phyloP scores from a whole-genome alignment of 495 filamentous ascomycete species.

The Niebla homalea region DNA sequence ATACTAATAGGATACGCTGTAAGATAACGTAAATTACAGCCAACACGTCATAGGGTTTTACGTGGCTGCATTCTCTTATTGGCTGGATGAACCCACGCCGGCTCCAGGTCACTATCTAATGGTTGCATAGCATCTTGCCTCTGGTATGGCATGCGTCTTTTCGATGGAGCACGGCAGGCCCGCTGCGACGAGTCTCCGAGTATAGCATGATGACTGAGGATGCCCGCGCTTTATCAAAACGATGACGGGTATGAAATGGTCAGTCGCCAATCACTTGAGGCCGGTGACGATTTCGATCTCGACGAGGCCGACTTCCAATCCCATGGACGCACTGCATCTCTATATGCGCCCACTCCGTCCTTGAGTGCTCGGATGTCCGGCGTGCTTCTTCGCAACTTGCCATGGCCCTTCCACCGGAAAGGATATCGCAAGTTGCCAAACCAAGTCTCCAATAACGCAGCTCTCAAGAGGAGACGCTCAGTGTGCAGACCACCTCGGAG shows the following conservation, averaged over 20 bases:
- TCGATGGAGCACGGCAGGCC: too few relatives aligned
- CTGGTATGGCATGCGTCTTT: too few relatives aligned
- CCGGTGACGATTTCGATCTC: slow-evolving; percentile 32
- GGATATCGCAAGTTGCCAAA: not conserved
- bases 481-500: slow-evolving; percentile 28
- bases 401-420: not conserved
- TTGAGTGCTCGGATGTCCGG: not conserved
- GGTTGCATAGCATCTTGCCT: too few relatives aligned
- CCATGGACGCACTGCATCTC: slow-evolving; percentile 23
- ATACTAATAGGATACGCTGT: too few relatives aligned
- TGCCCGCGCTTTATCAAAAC: slow-evolving; percentile 31
- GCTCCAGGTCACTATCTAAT: too few relatives aligned
- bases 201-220: slow-evolving; percentile 13
- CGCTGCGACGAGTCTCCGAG: too few relatives aligned
- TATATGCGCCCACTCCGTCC: slow-evolving; percentile 1
- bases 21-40: too few relatives aligned
- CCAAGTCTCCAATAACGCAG: not conserved
- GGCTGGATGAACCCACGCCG: too few relatives aligned
- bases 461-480: not conserved
- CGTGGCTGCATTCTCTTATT: too few relatives aligned
- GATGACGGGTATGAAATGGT: slow-evolving; percentile 36
- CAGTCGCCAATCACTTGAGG: slow-evolving; percentile 32
- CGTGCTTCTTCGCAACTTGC: not conserved
- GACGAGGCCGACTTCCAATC: slow-evolving; percentile 38
- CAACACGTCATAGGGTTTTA: too few relatives aligned